Percentiles rank a stretch among this genome's conserved stretches.
Evolutionary conservation across 441 rosid species (phyloP).

Genomic region (Corymbia citriodora): DNA sequence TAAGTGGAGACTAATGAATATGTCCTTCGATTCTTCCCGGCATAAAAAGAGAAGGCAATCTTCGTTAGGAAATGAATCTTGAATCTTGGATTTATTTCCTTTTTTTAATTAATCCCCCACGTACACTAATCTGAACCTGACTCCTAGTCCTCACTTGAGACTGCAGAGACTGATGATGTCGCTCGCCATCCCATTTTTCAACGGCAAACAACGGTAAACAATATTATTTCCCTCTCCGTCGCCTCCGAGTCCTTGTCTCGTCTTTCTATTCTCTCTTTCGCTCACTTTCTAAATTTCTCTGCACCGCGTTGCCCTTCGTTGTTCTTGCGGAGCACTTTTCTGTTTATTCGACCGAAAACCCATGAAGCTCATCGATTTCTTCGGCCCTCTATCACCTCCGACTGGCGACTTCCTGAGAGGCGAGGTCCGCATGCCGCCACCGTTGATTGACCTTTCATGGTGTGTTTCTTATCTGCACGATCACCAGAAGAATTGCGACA

Average conservation of each 20-base stretch:
- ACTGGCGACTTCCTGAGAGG: not conserved
- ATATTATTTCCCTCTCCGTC: not conserved
- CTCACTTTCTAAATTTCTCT: not conserved
- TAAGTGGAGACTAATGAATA: not conserved
- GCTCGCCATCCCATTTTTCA: not conserved
- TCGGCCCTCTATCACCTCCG: not conserved
- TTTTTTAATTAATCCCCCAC: not conserved
- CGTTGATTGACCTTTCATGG: accelerated
- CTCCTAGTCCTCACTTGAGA: too few species aligned
- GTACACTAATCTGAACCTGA: not conserved
- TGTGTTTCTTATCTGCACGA: not conserved
- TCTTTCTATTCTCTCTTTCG: not conserved
- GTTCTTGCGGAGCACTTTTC: not conserved
- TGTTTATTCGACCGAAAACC: not conserved
- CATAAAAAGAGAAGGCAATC: not conserved
- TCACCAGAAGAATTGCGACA: not conserved
- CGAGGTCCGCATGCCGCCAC: not conserved
- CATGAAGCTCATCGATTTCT: not conserved
- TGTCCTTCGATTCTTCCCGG: not conserved
- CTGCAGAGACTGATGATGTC: too few species aligned
- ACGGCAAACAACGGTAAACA: not conserved
- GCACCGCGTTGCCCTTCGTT: not conserved
- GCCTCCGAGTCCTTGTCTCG: not conserved
- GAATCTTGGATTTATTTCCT: not conserved
- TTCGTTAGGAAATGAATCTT: not conserved